Conservation (phyloP, 106 monocot genomes). For the Narthecium ossifragum region DNA sequence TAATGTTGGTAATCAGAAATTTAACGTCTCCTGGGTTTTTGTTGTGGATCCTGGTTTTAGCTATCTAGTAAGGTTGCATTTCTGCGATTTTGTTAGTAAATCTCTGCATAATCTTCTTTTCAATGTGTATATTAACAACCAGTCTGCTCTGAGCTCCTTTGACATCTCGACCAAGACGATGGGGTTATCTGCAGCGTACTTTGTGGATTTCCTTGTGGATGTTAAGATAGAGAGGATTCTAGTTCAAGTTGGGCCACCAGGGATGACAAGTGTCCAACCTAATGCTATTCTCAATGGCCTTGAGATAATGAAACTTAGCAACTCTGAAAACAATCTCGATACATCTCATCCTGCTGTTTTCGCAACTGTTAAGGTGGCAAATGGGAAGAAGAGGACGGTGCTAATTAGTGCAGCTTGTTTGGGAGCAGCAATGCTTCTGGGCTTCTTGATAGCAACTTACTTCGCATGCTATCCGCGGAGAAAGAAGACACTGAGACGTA, state of each 20-base stretch:
- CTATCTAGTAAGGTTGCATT: slow-evolving; percentile 64
- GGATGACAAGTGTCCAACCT: slow-evolving; percentile 10
- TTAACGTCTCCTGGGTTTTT: slow-evolving; percentile 61
- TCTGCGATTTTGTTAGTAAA: slow-evolving; percentile 54
- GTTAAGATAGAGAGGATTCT: slow-evolving; percentile 30
- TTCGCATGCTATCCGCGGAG: slow-evolving; percentile 2
- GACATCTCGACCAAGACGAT: slow-evolving; percentile 31
- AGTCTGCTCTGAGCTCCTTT: slow-evolving; percentile 31
- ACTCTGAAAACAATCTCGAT: slow-evolving; percentile 22
- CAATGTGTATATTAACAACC: slow-evolving; percentile 58
- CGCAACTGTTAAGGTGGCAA: slow-evolving; percentile 9
- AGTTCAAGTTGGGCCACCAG: slow-evolving; percentile 41
- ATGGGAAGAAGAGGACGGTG: slow-evolving; percentile 11
- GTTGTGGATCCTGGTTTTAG: slow-evolving; percentile 40
- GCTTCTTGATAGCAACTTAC: slow-evolving; percentile 5
- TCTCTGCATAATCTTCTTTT: slow-evolving; percentile 23
- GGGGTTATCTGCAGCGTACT: slow-evolving; percentile 34
- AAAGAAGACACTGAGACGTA: slow-evolving; percentile 3
- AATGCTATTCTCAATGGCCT: slow-evolving; percentile 77
- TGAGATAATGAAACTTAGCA: slow-evolving; percentile 63
- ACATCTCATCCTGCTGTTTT: slow-evolving; percentile 1
- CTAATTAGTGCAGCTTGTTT: slow-evolving; percentile 9
- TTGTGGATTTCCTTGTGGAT: slow-evolving; percentile 43
- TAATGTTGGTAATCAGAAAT: slow-evolving; percentile 40
- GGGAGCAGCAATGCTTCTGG: slow-evolving; percentile 9